A percentile compares a stretch with the other conserved stretches of the same genome.
These are phyloP conservation scores for Discostella stelligeroides DNA, from an alignment of 108 stramenopile genomes.

Conservation along the genomic window DNA sequence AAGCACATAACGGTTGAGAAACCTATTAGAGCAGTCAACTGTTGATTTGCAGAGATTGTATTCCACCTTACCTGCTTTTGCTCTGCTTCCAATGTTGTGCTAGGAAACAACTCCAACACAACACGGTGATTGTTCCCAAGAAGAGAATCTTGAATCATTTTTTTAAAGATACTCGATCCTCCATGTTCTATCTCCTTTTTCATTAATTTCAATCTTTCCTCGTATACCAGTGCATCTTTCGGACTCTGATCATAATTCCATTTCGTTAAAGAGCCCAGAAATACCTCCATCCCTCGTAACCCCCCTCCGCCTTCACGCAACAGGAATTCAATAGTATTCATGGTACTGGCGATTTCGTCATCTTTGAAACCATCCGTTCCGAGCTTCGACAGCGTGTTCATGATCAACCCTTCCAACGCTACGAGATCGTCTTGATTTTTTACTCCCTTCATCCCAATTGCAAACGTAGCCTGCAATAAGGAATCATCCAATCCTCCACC, in stretches of 20 bases:
- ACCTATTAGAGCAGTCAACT: not conserved
- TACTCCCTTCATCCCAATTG: conserved; percentile 83
- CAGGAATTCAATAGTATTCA: conserved; percentile 88
- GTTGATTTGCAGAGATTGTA: not conserved
- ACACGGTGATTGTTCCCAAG: conserved; percentile 81
- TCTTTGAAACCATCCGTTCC: conserved; percentile 77
- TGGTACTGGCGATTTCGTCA: conserved; percentile 68
- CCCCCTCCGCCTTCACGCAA: conserved; percentile 81
- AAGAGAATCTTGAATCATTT: conserved; percentile 64
- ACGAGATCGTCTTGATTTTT: conserved; percentile 48
- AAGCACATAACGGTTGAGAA: not conserved
- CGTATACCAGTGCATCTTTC: conserved; percentile 63
- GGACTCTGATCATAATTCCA: conserved; percentile 92
- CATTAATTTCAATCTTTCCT: conserved; percentile 68
- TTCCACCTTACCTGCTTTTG: conserved; percentile 34
- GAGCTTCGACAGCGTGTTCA: conserved; percentile 58
- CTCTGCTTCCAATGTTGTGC: conserved; percentile 55
- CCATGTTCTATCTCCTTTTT: conserved; percentile 67
- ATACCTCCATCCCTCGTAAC: conserved; percentile 76
- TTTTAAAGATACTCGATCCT: conserved; percentile 68
- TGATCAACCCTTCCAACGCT: conserved; percentile 59
- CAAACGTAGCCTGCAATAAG: conserved; percentile 73
- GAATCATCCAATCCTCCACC: conserved; percentile 70
- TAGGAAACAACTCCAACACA: conserved; percentile 73
- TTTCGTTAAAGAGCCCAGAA: conserved; percentile 70